Evolutionary conservation across 352 stramenopile species (phyloP), one percentile per base, ranked within the genome.

Genomic region (Plasmopara viticola): DNA sequence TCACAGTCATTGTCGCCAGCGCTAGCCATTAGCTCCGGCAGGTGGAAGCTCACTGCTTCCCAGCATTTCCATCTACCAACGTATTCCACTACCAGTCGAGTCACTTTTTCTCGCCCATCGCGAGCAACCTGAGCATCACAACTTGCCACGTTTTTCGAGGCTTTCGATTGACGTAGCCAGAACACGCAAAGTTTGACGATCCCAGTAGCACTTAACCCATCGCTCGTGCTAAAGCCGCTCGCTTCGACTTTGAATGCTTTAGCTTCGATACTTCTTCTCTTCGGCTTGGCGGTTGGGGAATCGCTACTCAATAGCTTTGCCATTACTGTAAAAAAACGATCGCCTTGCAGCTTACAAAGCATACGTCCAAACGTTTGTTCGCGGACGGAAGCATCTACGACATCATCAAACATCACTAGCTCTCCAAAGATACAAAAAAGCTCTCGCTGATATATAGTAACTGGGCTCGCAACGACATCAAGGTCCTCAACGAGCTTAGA

Each of bases 101-200:
- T 63, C 13, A 70, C 54, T n/a, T 66, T 48, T 20, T 79, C 66
- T 20, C 51, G 50, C 9, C 37, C 31, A 39, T 54, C 29, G 35
- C 30, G 42, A 31, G 33, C 71, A 37, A 51, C 28, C 25, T 56
- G 43, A 17, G 30, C 33, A 20, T 29, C 30, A 33, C 45, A 25
- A 30, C 34, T 37, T 39, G 28, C n/a, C 8, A 4, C 28, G 14
- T 2, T n/a, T 12, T 30, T 50, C 12, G 41, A 42, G 9, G 2
- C 33, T 10, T 49, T 47, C 4, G 44, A 50, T 29, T 66, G 66
- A 6, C 57, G 68, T 42, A 91, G 46, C 69, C 70, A 84, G 48
- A 84, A 80, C 14, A 87, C 70, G 29, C 77, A 86, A 20, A 94
- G 69, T 62, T 93, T 92, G 33, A 94, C 68, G 41, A 91, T 70